A percentile compares a stretch with the other conserved stretches of the same genome.
Conservation (phyloP, 176 grass and related monocot genomes). For the Panicum miliaceum region DNA sequence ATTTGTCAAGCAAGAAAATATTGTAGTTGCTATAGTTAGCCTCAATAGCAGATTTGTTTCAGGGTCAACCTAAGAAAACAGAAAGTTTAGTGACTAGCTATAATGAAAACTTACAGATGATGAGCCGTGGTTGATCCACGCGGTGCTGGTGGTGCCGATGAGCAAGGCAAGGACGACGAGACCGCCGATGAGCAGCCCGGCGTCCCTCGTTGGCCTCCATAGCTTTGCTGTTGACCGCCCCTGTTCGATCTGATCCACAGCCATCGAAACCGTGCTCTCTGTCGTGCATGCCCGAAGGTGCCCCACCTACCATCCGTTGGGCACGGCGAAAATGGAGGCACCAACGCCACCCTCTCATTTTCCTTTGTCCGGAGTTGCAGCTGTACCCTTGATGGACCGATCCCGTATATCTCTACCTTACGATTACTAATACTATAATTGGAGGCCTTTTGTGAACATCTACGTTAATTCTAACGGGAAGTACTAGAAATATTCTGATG, state of each 20-base stretch:
- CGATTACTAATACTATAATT: too few species aligned
- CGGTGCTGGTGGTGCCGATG: not conserved
- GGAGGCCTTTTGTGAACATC: too few species aligned
- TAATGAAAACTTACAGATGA: not conserved
- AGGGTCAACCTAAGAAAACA: not conserved
- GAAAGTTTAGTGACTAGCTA: not conserved
- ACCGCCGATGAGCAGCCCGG: constrained; percentile 1
- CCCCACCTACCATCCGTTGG: not conserved
- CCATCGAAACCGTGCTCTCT: not conserved
- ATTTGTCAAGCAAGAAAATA: too few species aligned
- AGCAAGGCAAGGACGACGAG: constrained; percentile 24
- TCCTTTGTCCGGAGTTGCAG: not conserved
- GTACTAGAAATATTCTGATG: too few species aligned
- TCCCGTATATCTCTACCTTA: not conserved
- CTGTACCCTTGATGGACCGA: not conserved
- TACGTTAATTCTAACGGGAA: too few species aligned
- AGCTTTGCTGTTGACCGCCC: not conserved
- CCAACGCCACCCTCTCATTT: not conserved
- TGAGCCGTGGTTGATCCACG: not conserved
- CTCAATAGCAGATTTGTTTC: not conserved
- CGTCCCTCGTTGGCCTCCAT: not conserved
- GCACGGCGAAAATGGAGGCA: not conserved
- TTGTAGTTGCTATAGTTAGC: too few species aligned
- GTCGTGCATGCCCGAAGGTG: not conserved
- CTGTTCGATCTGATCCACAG: not conserved